Conservation (phyloP, 2,329 filamentous ascomycete genomes). For the Paecilomyces dactylethromorphus region DNA sequence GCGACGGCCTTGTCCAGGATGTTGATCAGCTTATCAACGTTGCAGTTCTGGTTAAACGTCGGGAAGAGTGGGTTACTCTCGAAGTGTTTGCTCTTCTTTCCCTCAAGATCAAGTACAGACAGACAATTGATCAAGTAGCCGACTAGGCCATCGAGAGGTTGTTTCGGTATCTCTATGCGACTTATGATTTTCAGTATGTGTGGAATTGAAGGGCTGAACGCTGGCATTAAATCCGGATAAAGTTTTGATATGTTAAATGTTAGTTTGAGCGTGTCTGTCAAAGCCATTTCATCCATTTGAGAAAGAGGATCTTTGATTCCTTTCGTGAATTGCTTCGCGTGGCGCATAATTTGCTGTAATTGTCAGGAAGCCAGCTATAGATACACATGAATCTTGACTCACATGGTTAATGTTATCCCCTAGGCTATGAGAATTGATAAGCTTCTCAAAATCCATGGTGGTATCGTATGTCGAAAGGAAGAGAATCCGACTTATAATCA, state of each 20-base stretch:
- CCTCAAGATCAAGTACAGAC: conserved; percentile 66
- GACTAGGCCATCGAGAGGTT: conserved; percentile 67
- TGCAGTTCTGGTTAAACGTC: conserved; percentile 49
- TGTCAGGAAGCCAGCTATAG: conserved; percentile 10
- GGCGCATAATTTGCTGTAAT: conserved; percentile 57
- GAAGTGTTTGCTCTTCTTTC: conserved; percentile 41
- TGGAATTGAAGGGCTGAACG: conserved; percentile 63
- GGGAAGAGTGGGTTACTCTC: conserved; percentile 59
- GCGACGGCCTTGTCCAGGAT: conserved; percentile 63
- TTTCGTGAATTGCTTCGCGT: conserved; percentile 53
- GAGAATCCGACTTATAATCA: conserved; percentile 70
- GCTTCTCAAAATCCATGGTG: conserved; percentile 56
- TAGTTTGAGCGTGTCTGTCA: conserved; percentile 78
- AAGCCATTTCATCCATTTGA: conserved; percentile 65
- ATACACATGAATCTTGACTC: conserved; percentile 4
- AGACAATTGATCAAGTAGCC: conserved; percentile 72
- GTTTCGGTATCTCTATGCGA: conserved; percentile 52
- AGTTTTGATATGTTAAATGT: conserved; percentile 82
- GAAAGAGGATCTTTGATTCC: conserved; percentile 25
- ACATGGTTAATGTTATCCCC: conserved; percentile 60
- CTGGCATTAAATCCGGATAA: conserved; percentile 53
- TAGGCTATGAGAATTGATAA: conserved; percentile 61
- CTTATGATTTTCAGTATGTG: conserved; percentile 64
- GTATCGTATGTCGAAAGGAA: conserved; percentile 76
- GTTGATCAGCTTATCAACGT: conserved; percentile 60